Conservation (phyloP, 148 eudicot genomes). For the Rhododendron ovatum region DNA sequence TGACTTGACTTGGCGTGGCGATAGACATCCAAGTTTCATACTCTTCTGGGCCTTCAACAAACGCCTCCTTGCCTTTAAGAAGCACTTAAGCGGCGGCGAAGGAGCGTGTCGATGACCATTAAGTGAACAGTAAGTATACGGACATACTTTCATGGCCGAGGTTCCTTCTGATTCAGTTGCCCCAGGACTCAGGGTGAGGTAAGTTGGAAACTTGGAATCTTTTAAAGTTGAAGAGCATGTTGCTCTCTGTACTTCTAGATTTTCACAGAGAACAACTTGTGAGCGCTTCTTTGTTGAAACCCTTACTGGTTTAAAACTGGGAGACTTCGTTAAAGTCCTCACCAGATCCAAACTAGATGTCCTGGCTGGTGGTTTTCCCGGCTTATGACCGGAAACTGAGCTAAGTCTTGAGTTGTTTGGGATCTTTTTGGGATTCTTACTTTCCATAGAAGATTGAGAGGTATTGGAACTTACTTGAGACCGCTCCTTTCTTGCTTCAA, state of each 20-base stretch:
- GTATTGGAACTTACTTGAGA: slow-evolving; percentile 30
- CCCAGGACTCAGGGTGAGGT: slow-evolving; percentile 54
- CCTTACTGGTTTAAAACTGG: slow-evolving; percentile 64
- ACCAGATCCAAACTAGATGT: slow-evolving; percentile 44
- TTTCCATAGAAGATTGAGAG: slow-evolving; percentile 12
- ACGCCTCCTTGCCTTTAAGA: slow-evolving; percentile 57
- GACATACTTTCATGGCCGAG: slow-evolving; percentile 66
- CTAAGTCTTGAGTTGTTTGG: slow-evolving; percentile 19
- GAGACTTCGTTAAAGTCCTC: slow-evolving; percentile 53
- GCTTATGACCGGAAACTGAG: slow-evolving; percentile 23
- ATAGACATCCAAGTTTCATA: slow-evolving; percentile 29
- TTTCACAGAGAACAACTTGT: slow-evolving; percentile 31
- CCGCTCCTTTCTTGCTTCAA: slow-evolving; percentile 61
- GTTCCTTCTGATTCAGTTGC: slow-evolving; percentile 68
- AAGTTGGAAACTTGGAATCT: slow-evolving; percentile 65
- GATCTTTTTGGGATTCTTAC: slow-evolving; percentile 17
- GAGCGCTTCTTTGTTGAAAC: slow-evolving; percentile 34
- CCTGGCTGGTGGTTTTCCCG: slow-evolving; percentile 25
- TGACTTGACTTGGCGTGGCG: slow-evolving; percentile 37
- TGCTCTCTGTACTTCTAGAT: slow-evolving; percentile 40
- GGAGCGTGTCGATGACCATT: slow-evolving; percentile 67
- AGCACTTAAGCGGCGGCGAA: slow-evolving; percentile 57
- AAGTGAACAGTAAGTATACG: slow-evolving; percentile 78
- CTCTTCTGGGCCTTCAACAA: slow-evolving; percentile 47
- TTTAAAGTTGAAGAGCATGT: slow-evolving; percentile 85